phyloP scores from a whole-genome alignment of 371 early-diverging fungal genomes.

The Mucor plumbeus region DNA sequence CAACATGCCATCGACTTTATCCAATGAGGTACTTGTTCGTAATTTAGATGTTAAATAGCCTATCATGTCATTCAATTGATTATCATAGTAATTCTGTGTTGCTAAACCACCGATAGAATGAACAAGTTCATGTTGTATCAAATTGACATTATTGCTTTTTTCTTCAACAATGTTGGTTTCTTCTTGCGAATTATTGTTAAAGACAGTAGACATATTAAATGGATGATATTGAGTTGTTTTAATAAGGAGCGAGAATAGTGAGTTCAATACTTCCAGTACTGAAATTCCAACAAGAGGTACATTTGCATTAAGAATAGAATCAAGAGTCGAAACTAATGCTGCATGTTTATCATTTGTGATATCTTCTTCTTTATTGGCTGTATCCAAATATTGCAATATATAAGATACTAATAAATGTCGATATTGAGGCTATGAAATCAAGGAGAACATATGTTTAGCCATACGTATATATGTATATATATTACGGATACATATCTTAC shows the following conservation, averaged over 20 bases:
- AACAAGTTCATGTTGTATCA: conserved; percentile 57
- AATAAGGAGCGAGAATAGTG: conserved; percentile 68
- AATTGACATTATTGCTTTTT: conserved; percentile 36
- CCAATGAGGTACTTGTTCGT: conserved; percentile 47
- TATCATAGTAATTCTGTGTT: conserved; percentile 80
- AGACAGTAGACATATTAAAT: conserved; percentile 15
- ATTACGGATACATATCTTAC: conserved; percentile 21
- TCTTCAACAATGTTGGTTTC: not conserved
- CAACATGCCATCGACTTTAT: conserved; percentile 52
- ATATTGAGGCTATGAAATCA: conserved; percentile 60
- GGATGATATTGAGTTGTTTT: conserved; percentile 43
- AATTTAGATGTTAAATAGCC: conserved; percentile 74
- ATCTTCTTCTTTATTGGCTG: conserved; percentile 14
- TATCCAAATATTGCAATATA: conserved; percentile 64
- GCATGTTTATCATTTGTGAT: conserved; percentile 51
- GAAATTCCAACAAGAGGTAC: conserved; percentile 77
- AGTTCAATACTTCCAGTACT: conserved; percentile 82
- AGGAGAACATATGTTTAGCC: not conserved
- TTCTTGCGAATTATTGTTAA: conserved; percentile 3
- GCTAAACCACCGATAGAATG: conserved; percentile 75
- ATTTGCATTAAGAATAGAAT: conserved; percentile 58
- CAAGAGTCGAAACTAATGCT: conserved; percentile 62
- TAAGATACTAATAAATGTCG: conserved; percentile 69
- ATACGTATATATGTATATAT: no score
- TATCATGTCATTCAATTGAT: conserved; percentile 84